Evolutionary conservation across 129 eudicot species (phyloP).

Genomic region (Centella asiatica): DNA sequence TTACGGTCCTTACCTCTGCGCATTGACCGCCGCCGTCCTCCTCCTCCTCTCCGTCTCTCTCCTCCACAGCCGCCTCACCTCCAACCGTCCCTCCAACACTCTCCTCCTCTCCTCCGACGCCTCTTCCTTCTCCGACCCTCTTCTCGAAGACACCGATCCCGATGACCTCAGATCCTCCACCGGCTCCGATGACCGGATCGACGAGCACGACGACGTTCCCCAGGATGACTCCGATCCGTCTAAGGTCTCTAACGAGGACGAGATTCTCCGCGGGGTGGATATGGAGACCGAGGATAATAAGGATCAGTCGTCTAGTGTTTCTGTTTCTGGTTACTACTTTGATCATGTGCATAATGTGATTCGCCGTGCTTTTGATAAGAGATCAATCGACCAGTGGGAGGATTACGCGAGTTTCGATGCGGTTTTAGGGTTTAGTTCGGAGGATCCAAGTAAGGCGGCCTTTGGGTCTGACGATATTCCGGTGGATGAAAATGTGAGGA

Average conservation of each 20-base stretch:
- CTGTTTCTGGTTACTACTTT: constrained; percentile 45
- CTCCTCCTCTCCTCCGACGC: constrained; percentile 26
- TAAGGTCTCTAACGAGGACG: constrained; percentile 26
- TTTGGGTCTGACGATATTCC: constrained; percentile 64
- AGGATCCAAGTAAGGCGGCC: constrained; percentile 24
- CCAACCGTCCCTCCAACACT: constrained; percentile 29
- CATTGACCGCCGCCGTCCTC: constrained; percentile 60
- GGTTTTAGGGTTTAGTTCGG: constrained; percentile 20
- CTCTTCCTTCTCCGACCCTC: constrained; percentile 29
- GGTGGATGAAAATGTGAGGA: constrained; percentile 67
- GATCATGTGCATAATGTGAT: constrained; percentile 60
- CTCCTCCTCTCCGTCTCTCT: constrained; percentile 79
- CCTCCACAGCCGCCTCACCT: constrained; percentile 61
- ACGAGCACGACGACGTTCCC: constrained; percentile 54
- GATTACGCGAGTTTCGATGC: constrained; percentile 41
- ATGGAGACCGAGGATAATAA: constrained; percentile 36
- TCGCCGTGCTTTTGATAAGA: constrained; percentile 50
- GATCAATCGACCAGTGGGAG: constrained; percentile 72
- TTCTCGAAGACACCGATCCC: constrained; percentile 47
- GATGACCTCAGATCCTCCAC: constrained; percentile 26
- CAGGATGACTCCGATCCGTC: constrained; percentile 27
- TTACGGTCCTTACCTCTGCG: constrained; percentile 58
- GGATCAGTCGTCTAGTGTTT: constrained; percentile 27
- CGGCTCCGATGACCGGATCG: constrained; percentile 60
- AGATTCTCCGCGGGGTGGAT: constrained; percentile 25